Evolutionary conservation across 768 basidiomycete genomes (phyloP).

Genomic region (Rhizopogon roseolus): DNA sequence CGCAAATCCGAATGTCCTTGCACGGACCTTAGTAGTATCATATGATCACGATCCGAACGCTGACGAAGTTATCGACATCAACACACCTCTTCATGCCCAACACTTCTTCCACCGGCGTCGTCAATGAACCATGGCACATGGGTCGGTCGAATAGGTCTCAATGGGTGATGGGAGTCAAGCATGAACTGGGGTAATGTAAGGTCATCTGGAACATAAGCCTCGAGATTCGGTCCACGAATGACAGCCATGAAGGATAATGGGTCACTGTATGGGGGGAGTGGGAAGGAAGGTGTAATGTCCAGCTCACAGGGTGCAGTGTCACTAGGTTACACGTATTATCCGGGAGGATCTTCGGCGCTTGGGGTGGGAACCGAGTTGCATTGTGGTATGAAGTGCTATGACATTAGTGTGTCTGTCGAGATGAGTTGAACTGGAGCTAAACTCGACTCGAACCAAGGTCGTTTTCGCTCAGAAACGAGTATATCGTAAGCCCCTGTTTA

Average conservation of each 20-base stretch:
- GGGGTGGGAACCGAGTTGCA: too few relatives aligned
- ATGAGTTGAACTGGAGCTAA: too few relatives aligned
- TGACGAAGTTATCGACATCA: not conserved
- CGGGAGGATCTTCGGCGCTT: not conserved
- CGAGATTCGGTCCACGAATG: constrained; percentile 20
- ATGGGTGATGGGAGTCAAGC: constrained; percentile 38
- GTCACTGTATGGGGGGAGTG: not conserved
- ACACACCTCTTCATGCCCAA: constrained; percentile 45
- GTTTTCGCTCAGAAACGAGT: too few relatives aligned
- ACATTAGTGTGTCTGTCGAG: too few relatives aligned
- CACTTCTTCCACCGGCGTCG: constrained; percentile 41
- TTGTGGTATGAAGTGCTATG: too few relatives aligned
- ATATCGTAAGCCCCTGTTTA: too few relatives aligned
- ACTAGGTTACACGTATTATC: not conserved
- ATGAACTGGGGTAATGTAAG: constrained; percentile 66
- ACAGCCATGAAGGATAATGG: constrained; percentile 13
- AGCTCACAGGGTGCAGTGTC: not conserved
- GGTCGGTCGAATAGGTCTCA: constrained; percentile 40
- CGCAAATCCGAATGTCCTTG: constrained; percentile 47
- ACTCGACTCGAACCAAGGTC: too few relatives aligned
- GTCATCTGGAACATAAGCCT: constrained; percentile 53
- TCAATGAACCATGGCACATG: constrained; percentile 56
- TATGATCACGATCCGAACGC: not conserved
- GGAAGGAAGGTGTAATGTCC: not conserved
- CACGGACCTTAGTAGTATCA: constrained; percentile 24